phyloP scores from a whole-genome alignment of 805 yeast species.

The Kockiozyma suomiensis region DNA sequence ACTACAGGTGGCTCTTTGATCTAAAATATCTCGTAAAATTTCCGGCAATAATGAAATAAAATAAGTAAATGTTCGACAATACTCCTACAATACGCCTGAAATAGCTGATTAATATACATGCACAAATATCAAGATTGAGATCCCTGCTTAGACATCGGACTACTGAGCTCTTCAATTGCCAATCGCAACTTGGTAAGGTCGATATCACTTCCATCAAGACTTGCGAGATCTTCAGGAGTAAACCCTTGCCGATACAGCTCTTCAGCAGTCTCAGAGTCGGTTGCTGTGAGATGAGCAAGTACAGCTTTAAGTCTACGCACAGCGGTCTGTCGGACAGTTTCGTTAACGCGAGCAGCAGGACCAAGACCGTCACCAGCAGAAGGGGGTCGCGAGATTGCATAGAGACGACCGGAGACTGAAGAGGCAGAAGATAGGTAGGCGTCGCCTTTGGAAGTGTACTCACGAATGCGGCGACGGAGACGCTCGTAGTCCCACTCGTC shows the following conservation, averaged over 20 bases:
- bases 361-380: slow-evolving; percentile 12
- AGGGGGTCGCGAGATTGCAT: background rate
- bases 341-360: slow-evolving; percentile 23
- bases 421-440: background rate
- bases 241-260: background rate
- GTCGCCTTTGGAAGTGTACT: slow-evolving; percentile 12
- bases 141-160: background rate
- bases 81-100: no score
- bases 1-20: no score
- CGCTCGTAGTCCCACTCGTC: slow-evolving; percentile 31
- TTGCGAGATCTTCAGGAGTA: slow-evolving; percentile 9
- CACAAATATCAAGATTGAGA: no score
- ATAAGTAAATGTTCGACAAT: no score
- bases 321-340: slow-evolving; percentile 16
- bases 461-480: slow-evolving; percentile 24
- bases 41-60: no score
- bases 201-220: slow-evolving; percentile 14
- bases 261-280: slow-evolving; percentile 8
- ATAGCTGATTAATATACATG: no score
- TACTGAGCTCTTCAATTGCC: slow-evolving; percentile 26
- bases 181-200: slow-evolving; percentile 22
- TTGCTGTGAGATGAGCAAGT: slow-evolving; percentile 21
- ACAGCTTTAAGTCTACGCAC: slow-evolving; percentile 25
- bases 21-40: no score
- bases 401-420: background rate